Evolutionary conservation across 1,284 basidiomycete genomes (phyloP).

Genomic region (Cerrena zonata): DNA sequence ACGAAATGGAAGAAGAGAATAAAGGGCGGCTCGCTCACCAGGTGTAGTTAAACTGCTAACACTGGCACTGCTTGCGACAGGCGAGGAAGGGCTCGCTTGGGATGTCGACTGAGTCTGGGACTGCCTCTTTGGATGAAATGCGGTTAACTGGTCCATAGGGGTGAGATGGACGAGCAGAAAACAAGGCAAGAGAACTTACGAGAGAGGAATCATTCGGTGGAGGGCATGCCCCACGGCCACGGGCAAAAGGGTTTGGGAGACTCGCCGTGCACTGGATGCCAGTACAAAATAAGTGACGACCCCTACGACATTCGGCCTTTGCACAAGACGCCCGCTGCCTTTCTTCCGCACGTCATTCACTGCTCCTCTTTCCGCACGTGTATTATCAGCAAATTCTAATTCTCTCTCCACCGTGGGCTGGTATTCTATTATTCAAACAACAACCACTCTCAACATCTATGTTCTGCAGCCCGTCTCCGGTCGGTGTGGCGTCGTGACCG

Average conservation of each 20-base stretch:
- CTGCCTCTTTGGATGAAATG: no score
- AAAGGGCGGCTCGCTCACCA: not conserved
- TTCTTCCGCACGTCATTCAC: not conserved
- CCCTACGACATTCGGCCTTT: not conserved
- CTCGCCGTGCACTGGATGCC: no score
- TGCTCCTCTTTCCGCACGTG: not conserved
- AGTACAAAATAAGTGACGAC: not conserved
- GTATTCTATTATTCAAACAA: no score
- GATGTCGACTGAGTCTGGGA: not conserved
- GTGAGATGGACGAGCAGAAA: not conserved
- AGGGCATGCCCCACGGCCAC: not conserved
- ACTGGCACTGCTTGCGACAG: not conserved
- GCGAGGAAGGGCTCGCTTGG: not conserved
- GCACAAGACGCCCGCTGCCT: not conserved
- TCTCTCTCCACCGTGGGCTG: not conserved
- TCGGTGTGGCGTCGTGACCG: not conserved
- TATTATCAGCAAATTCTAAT: not conserved
- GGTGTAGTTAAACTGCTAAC: not conserved
- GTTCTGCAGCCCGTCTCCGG: not conserved
- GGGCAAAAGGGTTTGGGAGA: not conserved
- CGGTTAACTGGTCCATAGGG: no score
- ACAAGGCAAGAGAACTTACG: not conserved
- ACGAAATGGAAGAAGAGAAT: not conserved
- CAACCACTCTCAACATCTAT: no score
- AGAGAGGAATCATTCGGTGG: not conserved